Evolutionary conservation across 2,329 filamentous ascomycete genomes (phyloP).

Genomic region (Fusarium concolor): DNA sequence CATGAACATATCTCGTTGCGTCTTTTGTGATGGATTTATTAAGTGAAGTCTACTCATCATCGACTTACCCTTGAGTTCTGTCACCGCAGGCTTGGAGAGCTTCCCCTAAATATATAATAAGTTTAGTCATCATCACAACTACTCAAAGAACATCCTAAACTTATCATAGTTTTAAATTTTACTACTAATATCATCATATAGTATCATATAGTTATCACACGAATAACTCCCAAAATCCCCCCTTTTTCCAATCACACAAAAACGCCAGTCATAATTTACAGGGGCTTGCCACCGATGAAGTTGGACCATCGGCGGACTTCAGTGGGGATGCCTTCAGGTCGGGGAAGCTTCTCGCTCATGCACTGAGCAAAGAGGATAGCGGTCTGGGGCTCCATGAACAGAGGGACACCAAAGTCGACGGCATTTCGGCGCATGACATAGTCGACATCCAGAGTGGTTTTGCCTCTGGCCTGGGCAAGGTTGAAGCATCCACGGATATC

Average conservation of each 20-base stretch:
- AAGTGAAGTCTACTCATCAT: too few relatives aligned
- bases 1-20: too few relatives aligned
- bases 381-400: constrained; percentile 99
- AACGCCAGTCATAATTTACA: constrained; percentile 64
- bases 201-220: constrained; percentile 25
- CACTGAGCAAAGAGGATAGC: constrained; percentile 95
- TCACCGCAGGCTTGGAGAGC: too few relatives aligned
- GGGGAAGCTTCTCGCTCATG: constrained; percentile 95
- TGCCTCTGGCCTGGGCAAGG: constrained; percentile 84
- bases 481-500: constrained; percentile 97
- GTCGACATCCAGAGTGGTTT: constrained; percentile 89
- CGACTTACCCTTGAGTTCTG: too few relatives aligned
- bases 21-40: too few relatives aligned
- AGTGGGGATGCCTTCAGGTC: constrained; percentile 84
- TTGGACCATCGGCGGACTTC: constrained; percentile 97
- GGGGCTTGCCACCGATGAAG: constrained; percentile 87
- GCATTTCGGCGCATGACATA: constrained; percentile 99
- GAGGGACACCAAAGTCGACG: constrained; percentile 95
- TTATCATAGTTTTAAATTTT: background rate
- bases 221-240: constrained; percentile 23
- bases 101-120: too few relatives aligned
- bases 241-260: constrained; percentile 39
- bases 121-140: background rate
- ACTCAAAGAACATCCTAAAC: background rate
- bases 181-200: background rate